Evolutionary conservation across 2,329 filamentous ascomycete genomes (phyloP).

Genomic region (Colletotrichum acutatum): DNA sequence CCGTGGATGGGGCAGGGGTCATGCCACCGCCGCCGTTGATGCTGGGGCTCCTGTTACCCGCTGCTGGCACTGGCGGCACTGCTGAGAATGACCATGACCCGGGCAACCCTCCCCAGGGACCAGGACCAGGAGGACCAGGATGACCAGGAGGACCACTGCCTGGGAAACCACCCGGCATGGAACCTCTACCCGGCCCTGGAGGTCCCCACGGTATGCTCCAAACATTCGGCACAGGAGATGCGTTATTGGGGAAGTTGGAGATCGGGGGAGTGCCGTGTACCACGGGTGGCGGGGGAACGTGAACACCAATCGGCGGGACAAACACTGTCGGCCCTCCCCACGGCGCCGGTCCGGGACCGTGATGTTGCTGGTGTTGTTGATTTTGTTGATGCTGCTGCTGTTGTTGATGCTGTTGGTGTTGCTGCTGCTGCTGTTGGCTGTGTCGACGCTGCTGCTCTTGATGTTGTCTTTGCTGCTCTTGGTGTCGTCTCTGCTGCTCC

Average conservation of each 20-base stretch:
- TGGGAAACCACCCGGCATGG: not conserved
- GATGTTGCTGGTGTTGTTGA: conserved; percentile 15
- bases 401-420: not conserved
- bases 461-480: not conserved
- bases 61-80: not conserved
- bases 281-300: not conserved
- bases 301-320: conserved; percentile 8
- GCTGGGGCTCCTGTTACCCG: not conserved
- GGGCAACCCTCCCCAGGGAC: conserved; percentile 6
- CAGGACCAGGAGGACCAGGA: not conserved
- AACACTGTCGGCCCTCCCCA: conserved; percentile 22
- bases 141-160: not conserved
- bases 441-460: conserved; percentile 1
- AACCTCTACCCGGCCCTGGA: not conserved
- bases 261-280: conserved; percentile 10
- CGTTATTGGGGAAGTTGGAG: conserved; percentile 3
- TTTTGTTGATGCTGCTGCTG: conserved; percentile 2
- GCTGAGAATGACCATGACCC: conserved; percentile 11
- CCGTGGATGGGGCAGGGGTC: not conserved
- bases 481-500: not conserved
- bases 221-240: not conserved
- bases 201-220: conserved; percentile 12
- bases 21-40: not conserved
- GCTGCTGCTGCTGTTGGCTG: not conserved
- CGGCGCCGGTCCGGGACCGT: not conserved